A percentile compares a stretch with the other conserved stretches of the same genome.
Evolutionary conservation across 75 land plant genomes (phyloP).

Genomic region (Pseudotsuga menziesii): DNA sequence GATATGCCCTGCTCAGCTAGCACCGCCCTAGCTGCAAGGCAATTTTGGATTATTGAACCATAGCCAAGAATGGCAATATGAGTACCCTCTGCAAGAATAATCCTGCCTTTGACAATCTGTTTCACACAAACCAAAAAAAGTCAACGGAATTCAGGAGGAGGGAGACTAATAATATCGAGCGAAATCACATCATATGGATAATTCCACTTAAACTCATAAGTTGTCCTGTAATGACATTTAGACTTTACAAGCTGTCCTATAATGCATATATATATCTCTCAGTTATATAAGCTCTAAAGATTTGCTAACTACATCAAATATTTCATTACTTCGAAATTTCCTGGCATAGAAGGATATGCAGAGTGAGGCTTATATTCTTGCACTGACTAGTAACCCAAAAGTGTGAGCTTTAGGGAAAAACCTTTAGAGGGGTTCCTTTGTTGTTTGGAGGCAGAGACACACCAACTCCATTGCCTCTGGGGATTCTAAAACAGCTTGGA

Average conservation of each 20-base stretch:
- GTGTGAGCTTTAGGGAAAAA: no score
- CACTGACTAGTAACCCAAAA: no score
- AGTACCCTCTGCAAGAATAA: constrained; percentile 55
- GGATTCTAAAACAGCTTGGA: constrained; percentile 85
- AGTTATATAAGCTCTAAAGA: background rate
- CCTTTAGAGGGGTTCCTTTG: constrained; percentile 47
- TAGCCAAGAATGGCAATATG: constrained; percentile 69
- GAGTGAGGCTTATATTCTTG: no score
- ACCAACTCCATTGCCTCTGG: constrained; percentile 81
- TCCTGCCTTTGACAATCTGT: constrained; percentile 72
- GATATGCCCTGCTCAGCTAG: constrained; percentile 45
- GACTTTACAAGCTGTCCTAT: no score
- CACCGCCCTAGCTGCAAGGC: constrained; percentile 49
- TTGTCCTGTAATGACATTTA: no score
- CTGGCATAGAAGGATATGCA: no score
- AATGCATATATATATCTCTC: no score
- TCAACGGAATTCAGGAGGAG: no score
- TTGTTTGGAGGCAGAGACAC: constrained; percentile 39
- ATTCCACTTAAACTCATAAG: no score
- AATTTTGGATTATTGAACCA: constrained; percentile 74
- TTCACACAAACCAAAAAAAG: background rate
- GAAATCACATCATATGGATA: no score
- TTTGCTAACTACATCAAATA: background rate
- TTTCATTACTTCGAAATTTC: no score
- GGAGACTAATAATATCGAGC: no score